Base-by-base conservation (phyloP, 257 asterid species). In the Pogostemon cablin region DNA sequence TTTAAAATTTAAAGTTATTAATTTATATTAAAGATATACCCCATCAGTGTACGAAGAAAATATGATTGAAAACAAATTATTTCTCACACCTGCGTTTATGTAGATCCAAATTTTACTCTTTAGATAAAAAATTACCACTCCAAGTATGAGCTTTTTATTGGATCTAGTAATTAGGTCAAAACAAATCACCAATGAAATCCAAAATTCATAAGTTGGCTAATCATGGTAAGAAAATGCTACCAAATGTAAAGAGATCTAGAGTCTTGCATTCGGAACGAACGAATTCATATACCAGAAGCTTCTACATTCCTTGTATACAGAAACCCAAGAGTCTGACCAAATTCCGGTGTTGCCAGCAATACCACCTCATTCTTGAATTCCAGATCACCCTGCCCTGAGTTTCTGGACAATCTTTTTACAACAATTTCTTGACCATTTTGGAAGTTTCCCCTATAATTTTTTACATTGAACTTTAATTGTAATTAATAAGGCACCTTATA, bases 321-420 rank as follows among this genome's bases (percentile, higher is more conserved):
- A 76, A 76, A 41, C 80, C 83, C 35, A 75, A 67, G 12, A 79
- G 73, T 52, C 80, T 75, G 0, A 75, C 83, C 43, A 79, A 48
- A 71, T 80, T 80, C 49, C 73, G 68, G 12, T 80, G 84, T 39
- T 72, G 79, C 81, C n/a, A 80, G n/a, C 20, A 80, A 46, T 68
- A 63, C 1, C 11, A 80, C 76, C 48, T 80, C 84, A 5, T 80
- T 80, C 75, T 78, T 81, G 63, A 81, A 81, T 48, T 81, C 83
- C 25, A 38, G 0, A 35, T 65, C 63, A 3, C 82, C 85, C 74
- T 81, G 85, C 25, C 78, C 69, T 34, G 78, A 74, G 7, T 38
- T 52, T 15, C 3, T 40, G 0, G 78, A 57, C 65, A 81, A 15
- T 17, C 85, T 74, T 61, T 81, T 81, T 9, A 81, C 80, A 0